Evolutionary conservation across 2,329 filamentous ascomycete genomes (phyloP).

Genomic region (Trichoderma sp.): DNA sequence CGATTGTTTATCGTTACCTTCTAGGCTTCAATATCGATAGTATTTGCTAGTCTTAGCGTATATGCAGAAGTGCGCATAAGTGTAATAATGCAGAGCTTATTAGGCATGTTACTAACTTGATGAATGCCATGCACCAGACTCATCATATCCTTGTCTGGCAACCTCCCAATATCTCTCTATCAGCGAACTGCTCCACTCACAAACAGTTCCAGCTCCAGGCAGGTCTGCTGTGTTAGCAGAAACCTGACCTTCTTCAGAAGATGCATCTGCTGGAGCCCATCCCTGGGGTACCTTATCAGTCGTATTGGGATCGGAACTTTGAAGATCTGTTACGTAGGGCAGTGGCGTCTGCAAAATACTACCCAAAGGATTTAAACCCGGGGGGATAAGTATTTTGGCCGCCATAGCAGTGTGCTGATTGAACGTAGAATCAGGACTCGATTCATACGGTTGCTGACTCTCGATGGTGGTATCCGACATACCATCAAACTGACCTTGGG

Average conservation of each 20-base stretch:
- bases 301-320: neutral
- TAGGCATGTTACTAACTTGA: neutral
- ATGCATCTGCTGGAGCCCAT: neutral
- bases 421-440: neutral
- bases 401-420: neutral
- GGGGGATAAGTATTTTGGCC: neutral
- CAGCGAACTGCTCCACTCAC: slow-evolving; percentile 11
- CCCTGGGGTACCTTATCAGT: neutral
- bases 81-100: neutral
- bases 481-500: neutral
- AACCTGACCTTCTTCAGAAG: neutral
- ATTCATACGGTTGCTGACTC: neutral
- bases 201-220: neutral
- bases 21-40: neutral
- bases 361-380: neutral
- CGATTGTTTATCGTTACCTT: neutral
- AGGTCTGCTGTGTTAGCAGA: neutral
- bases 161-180: slow-evolving; percentile 17
- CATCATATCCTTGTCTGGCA: neutral
- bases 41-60: neutral
- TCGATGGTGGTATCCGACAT: neutral
- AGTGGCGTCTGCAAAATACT: neutral
- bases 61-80: neutral
- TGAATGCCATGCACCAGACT: neutral
- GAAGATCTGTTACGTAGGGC: neutral